A percentile compares a stretch with the other conserved stretches of the same genome.
Evolutionary conservation across 257 asterid genomes (phyloP).

Genomic region (Agastache rugosa): DNA sequence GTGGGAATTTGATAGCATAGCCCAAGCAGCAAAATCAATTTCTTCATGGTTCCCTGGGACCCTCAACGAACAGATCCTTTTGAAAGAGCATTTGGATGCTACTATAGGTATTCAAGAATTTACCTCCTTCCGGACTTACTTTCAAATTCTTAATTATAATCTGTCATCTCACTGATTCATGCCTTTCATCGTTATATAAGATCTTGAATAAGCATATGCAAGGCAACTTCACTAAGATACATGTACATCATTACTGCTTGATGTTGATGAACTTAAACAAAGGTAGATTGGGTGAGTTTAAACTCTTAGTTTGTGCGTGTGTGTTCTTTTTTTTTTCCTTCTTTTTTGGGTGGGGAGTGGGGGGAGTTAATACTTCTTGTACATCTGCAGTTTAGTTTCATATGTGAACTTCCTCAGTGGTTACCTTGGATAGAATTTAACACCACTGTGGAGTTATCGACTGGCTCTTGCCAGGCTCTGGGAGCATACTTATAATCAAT

Average conservation of each 20-base stretch:
- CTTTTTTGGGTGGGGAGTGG: not conserved
- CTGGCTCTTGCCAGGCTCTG: not conserved
- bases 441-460: not conserved
- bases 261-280: not conserved
- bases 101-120: conserved; percentile 52
- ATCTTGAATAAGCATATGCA: conserved; percentile 9
- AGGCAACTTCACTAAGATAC: conserved; percentile 15
- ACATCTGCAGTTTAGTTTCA: not conserved
- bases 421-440: conserved; percentile 11
- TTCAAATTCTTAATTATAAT: conserved; percentile 12
- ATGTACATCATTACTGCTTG: conserved; percentile 10
- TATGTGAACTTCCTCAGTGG: conserved; percentile 2
- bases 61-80: conserved; percentile 54
- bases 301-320: not conserved
- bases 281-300: not conserved
- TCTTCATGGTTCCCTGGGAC: conserved; percentile 90
- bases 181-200: not conserved
- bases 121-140: not conserved
- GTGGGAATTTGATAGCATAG: conserved; percentile 95
- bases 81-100: conserved; percentile 72
- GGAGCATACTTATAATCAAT: not conserved
- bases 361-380: not conserved
- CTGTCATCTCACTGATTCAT: conserved; percentile 14
- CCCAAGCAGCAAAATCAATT: conserved; percentile 71
- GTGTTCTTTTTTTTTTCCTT: not conserved